phyloP scores from a whole-genome alignment of 768 basidiomycete species.

The Lactifluus pinguis region DNA sequence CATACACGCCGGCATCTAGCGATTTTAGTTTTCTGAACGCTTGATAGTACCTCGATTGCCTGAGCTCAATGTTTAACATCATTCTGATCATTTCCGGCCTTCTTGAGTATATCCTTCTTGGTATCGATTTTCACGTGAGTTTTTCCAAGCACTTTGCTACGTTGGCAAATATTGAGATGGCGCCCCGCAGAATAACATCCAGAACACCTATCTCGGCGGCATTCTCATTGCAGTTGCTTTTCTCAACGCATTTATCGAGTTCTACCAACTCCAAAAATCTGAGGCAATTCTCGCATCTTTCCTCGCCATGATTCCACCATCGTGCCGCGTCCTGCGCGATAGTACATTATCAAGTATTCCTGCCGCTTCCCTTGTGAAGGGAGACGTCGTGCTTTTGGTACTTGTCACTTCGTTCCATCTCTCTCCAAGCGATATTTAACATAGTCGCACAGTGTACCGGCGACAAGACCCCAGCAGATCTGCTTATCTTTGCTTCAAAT shows the following conservation, averaged over 20 bases:
- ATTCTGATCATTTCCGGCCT: constrained; percentile 57
- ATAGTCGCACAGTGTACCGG: constrained; percentile 41
- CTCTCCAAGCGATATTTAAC: neutral
- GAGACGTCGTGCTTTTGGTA: constrained; percentile 57
- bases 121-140: constrained; percentile 48
- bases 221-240: constrained; percentile 62
- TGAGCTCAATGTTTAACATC: constrained; percentile 56
- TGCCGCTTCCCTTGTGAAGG: constrained; percentile 55
- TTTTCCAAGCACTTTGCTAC: neutral
- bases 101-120: constrained; percentile 56
- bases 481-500: constrained; percentile 47
- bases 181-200: constrained; percentile 40
- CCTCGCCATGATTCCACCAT: constrained; percentile 65
- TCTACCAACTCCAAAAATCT: constrained; percentile 62
- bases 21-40: neutral
- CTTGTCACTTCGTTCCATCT: constrained; percentile 16
- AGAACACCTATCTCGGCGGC: constrained; percentile 61
- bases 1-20: neutral
- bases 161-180: constrained; percentile 7
- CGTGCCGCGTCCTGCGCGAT: constrained; percentile 54
- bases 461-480: constrained; percentile 64
- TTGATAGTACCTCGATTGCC: constrained; percentile 51
- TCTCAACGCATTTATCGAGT: constrained; percentile 62
- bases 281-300: constrained; percentile 66
- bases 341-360: constrained; percentile 45